These are phyloP conservation scores for Clavispora phyllophila DNA, from an alignment of 805 yeast species.

Conservation along the genomic window DNA sequence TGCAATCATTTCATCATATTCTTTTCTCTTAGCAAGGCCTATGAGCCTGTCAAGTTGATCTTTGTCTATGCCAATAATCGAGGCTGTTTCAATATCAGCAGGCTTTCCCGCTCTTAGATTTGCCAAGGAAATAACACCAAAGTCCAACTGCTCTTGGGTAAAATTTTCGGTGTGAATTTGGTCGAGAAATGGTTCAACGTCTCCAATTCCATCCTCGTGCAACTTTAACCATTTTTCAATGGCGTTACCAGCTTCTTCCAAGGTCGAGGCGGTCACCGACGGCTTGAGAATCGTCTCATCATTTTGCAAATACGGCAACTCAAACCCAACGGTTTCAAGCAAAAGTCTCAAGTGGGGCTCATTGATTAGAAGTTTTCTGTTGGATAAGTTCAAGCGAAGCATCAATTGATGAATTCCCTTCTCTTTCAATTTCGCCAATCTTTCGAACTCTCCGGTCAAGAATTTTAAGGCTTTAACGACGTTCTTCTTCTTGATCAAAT, in stretches of 20 bases:
- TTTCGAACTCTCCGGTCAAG: constrained; percentile 34
- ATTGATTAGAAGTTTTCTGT: constrained; percentile 32
- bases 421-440: constrained; percentile 16
- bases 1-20: constrained; percentile 11
- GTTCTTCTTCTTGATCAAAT: constrained; percentile 38
- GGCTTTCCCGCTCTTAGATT: constrained; percentile 8
- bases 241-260: constrained; percentile 31
- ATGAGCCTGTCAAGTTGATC: constrained; percentile 6
- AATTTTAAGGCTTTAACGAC: constrained; percentile 34
- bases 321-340: constrained; percentile 42
- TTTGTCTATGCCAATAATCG: constrained; percentile 6
- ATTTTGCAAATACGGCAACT: constrained; percentile 34
- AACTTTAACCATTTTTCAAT: constrained; percentile 38
- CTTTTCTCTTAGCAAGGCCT: constrained; percentile 16
- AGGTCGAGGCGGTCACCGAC: constrained; percentile 20
- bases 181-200: constrained; percentile 17
- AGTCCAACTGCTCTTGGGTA: constrained; percentile 12
- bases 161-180: constrained; percentile 9
- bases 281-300: constrained; percentile 38
- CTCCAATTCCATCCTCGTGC: constrained; percentile 14
- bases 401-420: neutral
- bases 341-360: constrained; percentile 49
- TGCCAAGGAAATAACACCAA: constrained; percentile 9
- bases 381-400: constrained; percentile 11
- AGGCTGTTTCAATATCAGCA: constrained; percentile 5